phyloP scores from a whole-genome alignment of 106 monocot genomes.

The Xerophyta viscosa region DNA sequence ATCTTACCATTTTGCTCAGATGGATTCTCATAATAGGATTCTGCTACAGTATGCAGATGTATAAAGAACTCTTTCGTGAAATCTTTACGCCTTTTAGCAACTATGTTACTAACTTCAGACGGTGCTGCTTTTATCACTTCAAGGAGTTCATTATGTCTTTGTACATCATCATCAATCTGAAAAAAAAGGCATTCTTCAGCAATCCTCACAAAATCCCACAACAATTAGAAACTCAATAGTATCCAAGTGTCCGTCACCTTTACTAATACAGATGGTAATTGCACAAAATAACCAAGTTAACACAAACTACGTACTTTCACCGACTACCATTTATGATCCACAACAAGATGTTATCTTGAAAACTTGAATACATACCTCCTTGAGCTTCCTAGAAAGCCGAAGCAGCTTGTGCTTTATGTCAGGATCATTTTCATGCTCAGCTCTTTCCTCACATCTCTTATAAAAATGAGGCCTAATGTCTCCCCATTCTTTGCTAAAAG shows the following conservation, averaged over 20 bases:
- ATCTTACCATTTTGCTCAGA: conserved; percentile 61
- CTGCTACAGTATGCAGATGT: conserved; percentile 62
- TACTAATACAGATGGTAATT: not conserved
- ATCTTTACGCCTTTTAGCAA: conserved; percentile 67
- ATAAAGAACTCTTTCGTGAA: conserved; percentile 87
- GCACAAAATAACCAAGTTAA: not conserved
- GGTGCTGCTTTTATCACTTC: conserved; percentile 35
- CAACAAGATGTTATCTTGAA: not conserved
- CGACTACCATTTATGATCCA: too few relatives aligned
- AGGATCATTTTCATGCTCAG: conserved; percentile 57
- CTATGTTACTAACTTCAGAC: conserved; percentile 42
- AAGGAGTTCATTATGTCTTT: conserved; percentile 75
- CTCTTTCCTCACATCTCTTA: conserved; percentile 73
- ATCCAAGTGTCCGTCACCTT: not conserved
- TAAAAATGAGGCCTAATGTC: conserved; percentile 75
- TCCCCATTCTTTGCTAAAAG: conserved; percentile 89
- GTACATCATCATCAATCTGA: conserved; percentile 82
- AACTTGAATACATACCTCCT: conserved; percentile 48
- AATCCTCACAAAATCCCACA: not conserved
- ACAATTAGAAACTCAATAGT: not conserved
- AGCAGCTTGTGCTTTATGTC: conserved; percentile 86
- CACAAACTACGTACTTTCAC: not conserved
- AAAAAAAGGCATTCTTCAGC: not conserved
- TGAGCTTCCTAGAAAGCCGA: conserved; percentile 76
- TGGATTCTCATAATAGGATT: conserved; percentile 63